Evolutionary conservation across 1,284 basidiomycete species (phyloP).

Genomic region (Takashimella tepidaria): DNA sequence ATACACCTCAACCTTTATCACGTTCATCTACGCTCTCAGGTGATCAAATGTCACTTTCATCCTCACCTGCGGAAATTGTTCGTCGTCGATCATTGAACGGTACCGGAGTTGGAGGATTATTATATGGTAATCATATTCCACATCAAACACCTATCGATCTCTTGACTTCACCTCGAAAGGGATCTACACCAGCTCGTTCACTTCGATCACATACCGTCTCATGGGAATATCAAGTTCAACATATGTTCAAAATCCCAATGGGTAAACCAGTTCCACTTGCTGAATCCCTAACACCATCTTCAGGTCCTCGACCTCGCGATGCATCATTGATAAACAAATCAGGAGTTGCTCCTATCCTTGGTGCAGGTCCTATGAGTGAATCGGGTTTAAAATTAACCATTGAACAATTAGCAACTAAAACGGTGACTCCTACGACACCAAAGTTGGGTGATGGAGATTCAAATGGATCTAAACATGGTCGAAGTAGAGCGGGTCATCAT

Average conservation of each 20-base stretch:
- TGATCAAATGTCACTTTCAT: not conserved
- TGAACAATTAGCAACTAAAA: slow-evolving; percentile 19
- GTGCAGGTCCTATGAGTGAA: slow-evolving; percentile 35
- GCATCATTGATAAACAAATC: not conserved
- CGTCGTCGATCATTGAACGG: not conserved
- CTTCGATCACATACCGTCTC: slow-evolving; percentile 32
- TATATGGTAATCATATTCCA: no score
- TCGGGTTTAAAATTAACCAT: slow-evolving; percentile 36
- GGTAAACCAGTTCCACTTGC: slow-evolving; percentile 20
- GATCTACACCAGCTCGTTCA: slow-evolving; percentile 26
- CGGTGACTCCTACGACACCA: not conserved
- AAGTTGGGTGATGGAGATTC: not conserved
- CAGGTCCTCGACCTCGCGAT: not conserved
- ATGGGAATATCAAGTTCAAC: slow-evolving; percentile 41
- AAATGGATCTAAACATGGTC: not conserved
- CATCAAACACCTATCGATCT: not conserved
- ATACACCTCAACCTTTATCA: not conserved
- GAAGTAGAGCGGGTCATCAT: slow-evolving; percentile 2
- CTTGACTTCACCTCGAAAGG: slow-evolving; percentile 18
- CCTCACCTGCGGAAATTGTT: not conserved
- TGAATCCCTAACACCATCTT: not conserved
- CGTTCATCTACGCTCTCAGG: not conserved
- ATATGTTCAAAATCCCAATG: slow-evolving; percentile 35
- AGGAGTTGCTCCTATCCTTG: slow-evolving; percentile 25
- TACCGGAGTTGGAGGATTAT: not conserved